Percentiles rank a stretch among this genome's conserved stretches.
Evolutionary conservation across 192 early-diverging fungal species (phyloP).

Genomic region (Coemansia sp.): DNA sequence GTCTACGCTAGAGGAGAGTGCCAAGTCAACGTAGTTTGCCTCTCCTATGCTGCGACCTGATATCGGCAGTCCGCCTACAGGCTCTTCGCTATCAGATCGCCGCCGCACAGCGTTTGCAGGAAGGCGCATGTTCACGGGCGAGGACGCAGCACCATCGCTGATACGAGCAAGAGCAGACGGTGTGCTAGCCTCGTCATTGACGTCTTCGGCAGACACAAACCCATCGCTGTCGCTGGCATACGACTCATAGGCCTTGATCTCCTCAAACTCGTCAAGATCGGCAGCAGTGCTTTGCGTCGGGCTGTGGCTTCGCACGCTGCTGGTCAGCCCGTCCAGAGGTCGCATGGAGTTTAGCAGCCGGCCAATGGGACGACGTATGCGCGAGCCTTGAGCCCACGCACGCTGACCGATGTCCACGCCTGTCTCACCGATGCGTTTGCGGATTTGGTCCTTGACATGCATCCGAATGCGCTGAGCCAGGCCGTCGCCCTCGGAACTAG

Average conservation of each 20-base stretch:
- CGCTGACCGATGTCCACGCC: constrained; percentile 16
- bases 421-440: constrained; percentile 18
- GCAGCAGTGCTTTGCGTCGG: not conserved
- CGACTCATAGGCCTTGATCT: constrained; percentile 18
- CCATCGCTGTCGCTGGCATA: constrained; percentile 48
- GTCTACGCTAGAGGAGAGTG: constrained; percentile 45
- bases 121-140: constrained; percentile 19
- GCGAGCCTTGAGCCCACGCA: constrained; percentile 32
- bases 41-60: constrained; percentile 7
- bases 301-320: not conserved
- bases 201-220: constrained; percentile 51
- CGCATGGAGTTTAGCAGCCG: constrained; percentile 39
- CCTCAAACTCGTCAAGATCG: constrained; percentile 38
- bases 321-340: not conserved
- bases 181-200: constrained; percentile 10
- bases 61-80: not conserved
- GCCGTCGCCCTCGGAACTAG: constrained; percentile 5
- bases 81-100: not conserved
- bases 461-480: constrained; percentile 39
- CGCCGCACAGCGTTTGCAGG: constrained; percentile 30
- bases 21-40: constrained; percentile 40
- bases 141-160: constrained; percentile 5
- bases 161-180: not conserved
- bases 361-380: constrained; percentile 39
- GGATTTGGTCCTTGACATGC: constrained; percentile 33